phyloP scores from a whole-genome alignment of 768 basidiomycete genomes.

The Termitomyces sp. region DNA sequence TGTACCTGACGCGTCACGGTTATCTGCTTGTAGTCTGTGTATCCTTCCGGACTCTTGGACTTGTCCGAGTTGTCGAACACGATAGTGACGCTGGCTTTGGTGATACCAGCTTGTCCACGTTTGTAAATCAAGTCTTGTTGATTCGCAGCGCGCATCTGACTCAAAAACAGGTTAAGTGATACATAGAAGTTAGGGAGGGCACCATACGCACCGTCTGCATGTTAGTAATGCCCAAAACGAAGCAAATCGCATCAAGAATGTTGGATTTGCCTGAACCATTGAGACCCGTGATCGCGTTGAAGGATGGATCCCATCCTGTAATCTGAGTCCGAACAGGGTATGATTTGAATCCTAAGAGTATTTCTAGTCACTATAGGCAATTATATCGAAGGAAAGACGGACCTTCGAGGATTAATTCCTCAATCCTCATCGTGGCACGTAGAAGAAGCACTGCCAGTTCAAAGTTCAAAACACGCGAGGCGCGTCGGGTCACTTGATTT shows the following conservation, averaged over 20 bases:
- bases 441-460: not conserved
- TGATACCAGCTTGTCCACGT: conserved; percentile 94
- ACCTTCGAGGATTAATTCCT: conserved; percentile 95
- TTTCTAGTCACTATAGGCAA: not conserved
- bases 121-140: conserved; percentile 99
- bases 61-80: conserved; percentile 98
- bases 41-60: conserved; percentile 77
- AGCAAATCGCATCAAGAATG: conserved; percentile 98
- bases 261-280: conserved; percentile 98
- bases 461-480: conserved; percentile 2
- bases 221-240: conserved; percentile 96
- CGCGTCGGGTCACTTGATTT: conserved; percentile 18
- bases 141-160: conserved; percentile 89
- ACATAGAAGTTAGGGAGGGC: not conserved
- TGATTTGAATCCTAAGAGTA: conserved; percentile 83
- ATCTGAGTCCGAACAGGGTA: conserved; percentile 96
- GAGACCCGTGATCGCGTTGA: conserved; percentile 97
- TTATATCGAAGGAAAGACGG: conserved; percentile 5
- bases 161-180: conserved; percentile 6
- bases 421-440: conserved; percentile 71
- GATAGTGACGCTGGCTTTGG: conserved; percentile 96
- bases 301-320: conserved; percentile 94
- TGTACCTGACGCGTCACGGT: conserved; percentile 94
- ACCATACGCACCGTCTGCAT: conserved; percentile 71
- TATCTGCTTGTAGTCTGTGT: conserved; percentile 80